Evolutionary conservation across 352 stramenopile species (phyloP), one percentile per base, ranked within the genome.

Genomic region (Phytophthora idaei): DNA sequence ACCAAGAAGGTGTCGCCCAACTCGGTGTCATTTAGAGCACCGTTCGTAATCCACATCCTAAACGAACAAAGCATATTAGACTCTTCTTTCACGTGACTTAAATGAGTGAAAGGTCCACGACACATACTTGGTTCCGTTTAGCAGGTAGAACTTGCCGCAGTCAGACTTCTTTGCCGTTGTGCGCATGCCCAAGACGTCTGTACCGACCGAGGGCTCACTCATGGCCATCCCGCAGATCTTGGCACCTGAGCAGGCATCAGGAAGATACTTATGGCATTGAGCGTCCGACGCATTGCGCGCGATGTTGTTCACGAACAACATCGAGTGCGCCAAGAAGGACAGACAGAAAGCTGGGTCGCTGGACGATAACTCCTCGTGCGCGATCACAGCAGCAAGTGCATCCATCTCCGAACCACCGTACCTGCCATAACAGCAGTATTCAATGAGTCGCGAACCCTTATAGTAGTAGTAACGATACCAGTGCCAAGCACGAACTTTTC

Each of bases 21-120:
- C 14, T 97, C 90, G 3, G 79, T 85, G 63, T 97, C 90, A 75
- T 98, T 97, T 17, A 99, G 61, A n/a, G 96, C 97, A 21, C 98
- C 98, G 75, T 99, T 99, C 6, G 98, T 99, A 78, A 99, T 99
- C 98, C 98, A 99, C 97, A 99, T 99, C 66, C 85, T 93, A 25
- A 28, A 57, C 14, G 57, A 42, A 44, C 39, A 39, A 27, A 11
- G 42, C 27, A 29, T 31, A 17, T 67, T 3, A 67, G 27, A 57
- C 32, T 44, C 12, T n/a, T 57, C 7, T 37, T 48, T n/a, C 5
- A 21, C 28, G 46, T 34, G 8, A 34, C 17, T 45, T 4, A 42
- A 39, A 45, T 1, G 25, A 45, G 36, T 21, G 12, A 53, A 56
- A 15, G 39, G 14, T 21, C 17, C 29, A 51, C 14, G 9, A 47